Percentiles rank a stretch among this genome's conserved stretches.
These are phyloP conservation scores for Draba incana DNA, from an alignment of 345 rosid species.

Conservation along the genomic window DNA sequence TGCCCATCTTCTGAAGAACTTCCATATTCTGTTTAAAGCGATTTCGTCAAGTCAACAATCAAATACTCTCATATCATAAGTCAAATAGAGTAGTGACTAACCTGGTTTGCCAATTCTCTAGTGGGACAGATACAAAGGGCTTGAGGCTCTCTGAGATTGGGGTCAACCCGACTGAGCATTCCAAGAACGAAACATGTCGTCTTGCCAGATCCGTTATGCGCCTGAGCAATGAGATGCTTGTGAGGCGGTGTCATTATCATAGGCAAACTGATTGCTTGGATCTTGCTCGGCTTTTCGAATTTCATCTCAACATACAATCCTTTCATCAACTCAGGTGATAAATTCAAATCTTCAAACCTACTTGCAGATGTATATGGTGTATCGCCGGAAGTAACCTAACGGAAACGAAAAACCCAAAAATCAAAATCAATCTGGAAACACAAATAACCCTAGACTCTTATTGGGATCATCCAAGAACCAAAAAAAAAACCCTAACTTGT, in stretches of 20 bases:
- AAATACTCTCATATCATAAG: neutral
- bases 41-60: neutral
- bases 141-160: conserved; percentile 59
- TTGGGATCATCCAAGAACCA: conserved; percentile 6
- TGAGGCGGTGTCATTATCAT: conserved; percentile 91
- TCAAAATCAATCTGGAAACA: conserved; percentile 9
- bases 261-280: conserved; percentile 89
- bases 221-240: conserved; percentile 89
- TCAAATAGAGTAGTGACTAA: conserved; percentile 29
- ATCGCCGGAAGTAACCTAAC: conserved; percentile 72
- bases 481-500: conserved; percentile 6
- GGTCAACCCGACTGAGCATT: conserved; percentile 87
- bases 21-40: conserved; percentile 67
- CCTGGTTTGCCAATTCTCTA: conserved; percentile 93
- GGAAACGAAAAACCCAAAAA: neutral
- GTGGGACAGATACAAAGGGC: conserved; percentile 98
- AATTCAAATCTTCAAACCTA: conserved; percentile 79
- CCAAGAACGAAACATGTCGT: conserved; percentile 97
- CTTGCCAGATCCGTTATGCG: conserved; percentile 96
- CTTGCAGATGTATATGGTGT: conserved; percentile 84
- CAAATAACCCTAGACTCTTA: neutral
- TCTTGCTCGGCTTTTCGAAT: conserved; percentile 91
- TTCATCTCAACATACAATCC: conserved; percentile 93
- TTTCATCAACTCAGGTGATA: conserved; percentile 77
- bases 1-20: conserved; percentile 93